Percentiles rank a stretch among this genome's conserved stretches.
Evolutionary conservation across 75 land plant species (phyloP).

Genomic region (Picea glauca): DNA sequence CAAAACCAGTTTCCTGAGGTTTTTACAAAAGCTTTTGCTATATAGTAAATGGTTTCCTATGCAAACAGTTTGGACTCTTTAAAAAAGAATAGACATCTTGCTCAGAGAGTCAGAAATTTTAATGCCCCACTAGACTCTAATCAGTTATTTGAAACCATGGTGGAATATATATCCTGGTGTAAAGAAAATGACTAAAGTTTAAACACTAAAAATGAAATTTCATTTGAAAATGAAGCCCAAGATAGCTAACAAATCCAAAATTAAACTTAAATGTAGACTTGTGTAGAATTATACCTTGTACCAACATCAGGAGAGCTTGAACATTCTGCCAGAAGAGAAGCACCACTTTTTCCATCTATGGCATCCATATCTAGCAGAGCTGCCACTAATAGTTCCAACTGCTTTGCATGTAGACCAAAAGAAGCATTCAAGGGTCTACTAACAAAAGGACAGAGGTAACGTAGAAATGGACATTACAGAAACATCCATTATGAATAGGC

Average conservation of each 20-base stretch:
- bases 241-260: not conserved
- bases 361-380: conserved; percentile 98
- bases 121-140: not conserved
- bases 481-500: not conserved
- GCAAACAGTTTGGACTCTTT: not conserved
- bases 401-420: conserved; percentile 9
- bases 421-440: not conserved
- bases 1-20: not conserved
- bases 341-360: conserved; percentile 93
- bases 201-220: not conserved
- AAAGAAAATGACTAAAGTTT: not conserved
- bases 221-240: not conserved
- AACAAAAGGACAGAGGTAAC: not conserved
- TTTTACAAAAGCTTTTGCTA: not conserved
- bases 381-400: conserved; percentile 89
- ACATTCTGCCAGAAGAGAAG: conserved; percentile 77
- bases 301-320: conserved; percentile 94
- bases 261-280: not conserved
- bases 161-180: not conserved
- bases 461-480: not conserved
- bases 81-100: not conserved
- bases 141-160: not conserved
- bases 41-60: not conserved
- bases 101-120: not conserved
- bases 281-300: conserved; percentile 58